phyloP scores from a whole-genome alignment of 2,329 filamentous ascomycete species.

The Colletotrichum coccodes region DNA sequence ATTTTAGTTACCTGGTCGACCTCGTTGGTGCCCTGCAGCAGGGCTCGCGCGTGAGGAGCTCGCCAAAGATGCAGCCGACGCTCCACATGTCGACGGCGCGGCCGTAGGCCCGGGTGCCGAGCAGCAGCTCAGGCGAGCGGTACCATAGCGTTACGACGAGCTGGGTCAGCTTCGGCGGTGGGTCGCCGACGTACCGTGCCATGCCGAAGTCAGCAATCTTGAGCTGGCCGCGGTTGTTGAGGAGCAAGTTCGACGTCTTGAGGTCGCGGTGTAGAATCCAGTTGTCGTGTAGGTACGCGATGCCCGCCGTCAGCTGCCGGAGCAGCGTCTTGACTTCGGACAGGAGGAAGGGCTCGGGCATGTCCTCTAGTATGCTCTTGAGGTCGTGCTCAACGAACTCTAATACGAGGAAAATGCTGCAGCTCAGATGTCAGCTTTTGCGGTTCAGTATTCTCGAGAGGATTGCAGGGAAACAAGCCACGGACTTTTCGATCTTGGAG shows the following conservation, averaged over 20 bases:
- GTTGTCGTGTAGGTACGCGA: conserved; percentile 86
- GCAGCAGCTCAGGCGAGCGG: conserved; percentile 87
- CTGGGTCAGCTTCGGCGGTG: conserved; percentile 82
- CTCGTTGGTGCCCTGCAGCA: conserved; percentile 91
- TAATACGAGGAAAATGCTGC: conserved; percentile 91
- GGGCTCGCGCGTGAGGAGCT: conserved; percentile 86
- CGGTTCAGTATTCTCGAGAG: conserved; percentile 49
- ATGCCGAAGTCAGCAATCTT: conserved; percentile 99
- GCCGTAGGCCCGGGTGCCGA: conserved; percentile 82
- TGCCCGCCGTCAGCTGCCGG: conserved; percentile 81
- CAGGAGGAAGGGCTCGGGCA: conserved; percentile 91
- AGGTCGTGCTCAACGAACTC: conserved; percentile 98
- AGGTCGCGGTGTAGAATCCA: conserved; percentile 95
- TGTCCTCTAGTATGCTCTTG: conserved; percentile 90
- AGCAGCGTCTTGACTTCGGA: conserved; percentile 94
- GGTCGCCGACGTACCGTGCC: conserved; percentile 88
- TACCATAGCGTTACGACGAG: conserved; percentile 99
- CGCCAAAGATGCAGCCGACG: conserved; percentile 93
- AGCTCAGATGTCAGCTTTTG: conserved; percentile 35
- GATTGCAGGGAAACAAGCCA: conserved; percentile 7
- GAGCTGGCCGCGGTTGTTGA: conserved; percentile 94
- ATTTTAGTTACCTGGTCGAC: conserved; percentile 90
- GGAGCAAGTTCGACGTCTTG: conserved; percentile 92
- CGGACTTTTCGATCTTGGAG: conserved; percentile 63
- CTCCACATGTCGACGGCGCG: conserved; percentile 93